Conservation (phyloP, 768 basidiomycete genomes). For the Calocybe cyanea region DNA sequence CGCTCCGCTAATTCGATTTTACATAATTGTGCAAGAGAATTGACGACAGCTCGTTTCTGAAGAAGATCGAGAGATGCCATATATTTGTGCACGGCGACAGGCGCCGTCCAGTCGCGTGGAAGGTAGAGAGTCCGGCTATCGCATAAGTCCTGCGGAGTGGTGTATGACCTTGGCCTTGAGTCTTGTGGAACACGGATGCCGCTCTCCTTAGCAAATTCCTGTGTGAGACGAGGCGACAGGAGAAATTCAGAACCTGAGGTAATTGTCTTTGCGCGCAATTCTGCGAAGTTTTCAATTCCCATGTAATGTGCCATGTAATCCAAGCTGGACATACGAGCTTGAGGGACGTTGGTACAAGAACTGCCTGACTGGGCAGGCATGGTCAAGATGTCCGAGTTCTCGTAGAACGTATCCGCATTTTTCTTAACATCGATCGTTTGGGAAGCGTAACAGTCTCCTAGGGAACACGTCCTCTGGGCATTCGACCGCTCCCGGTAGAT, state of each 20-base stretch:
- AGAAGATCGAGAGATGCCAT: conserved; percentile 66
- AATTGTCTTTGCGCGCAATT: conserved; percentile 36
- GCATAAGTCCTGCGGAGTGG: conserved; percentile 36
- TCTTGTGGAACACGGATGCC: background rate
- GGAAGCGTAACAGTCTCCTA: too few relatives aligned
- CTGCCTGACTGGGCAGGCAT: conserved; percentile 19
- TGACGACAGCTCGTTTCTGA: conserved; percentile 62
- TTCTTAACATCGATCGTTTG: too few relatives aligned
- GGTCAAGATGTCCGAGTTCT: too few relatives aligned
- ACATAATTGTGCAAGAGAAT: conserved; percentile 41
- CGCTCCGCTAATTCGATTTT: conserved; percentile 63
- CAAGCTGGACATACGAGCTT: too few relatives aligned
- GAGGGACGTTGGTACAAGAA: too few relatives aligned
- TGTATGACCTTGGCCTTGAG: background rate
- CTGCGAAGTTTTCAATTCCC: conserved; percentile 34
- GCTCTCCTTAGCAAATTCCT: background rate
- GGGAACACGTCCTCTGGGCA: too few relatives aligned
- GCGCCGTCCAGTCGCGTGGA: conserved; percentile 27
- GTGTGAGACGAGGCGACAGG: conserved; percentile 1
- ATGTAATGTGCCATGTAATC: too few relatives aligned
- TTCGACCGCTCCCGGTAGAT: too few relatives aligned
- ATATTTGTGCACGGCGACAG: conserved; percentile 52
- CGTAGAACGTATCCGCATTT: too few relatives aligned
- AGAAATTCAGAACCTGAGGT: conserved; percentile 3
- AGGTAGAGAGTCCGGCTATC: conserved; percentile 43